Base-by-base conservation (phyloP, 2,329 filamentous ascomycete genomes). In the Knoxdaviesia capensis region DNA sequence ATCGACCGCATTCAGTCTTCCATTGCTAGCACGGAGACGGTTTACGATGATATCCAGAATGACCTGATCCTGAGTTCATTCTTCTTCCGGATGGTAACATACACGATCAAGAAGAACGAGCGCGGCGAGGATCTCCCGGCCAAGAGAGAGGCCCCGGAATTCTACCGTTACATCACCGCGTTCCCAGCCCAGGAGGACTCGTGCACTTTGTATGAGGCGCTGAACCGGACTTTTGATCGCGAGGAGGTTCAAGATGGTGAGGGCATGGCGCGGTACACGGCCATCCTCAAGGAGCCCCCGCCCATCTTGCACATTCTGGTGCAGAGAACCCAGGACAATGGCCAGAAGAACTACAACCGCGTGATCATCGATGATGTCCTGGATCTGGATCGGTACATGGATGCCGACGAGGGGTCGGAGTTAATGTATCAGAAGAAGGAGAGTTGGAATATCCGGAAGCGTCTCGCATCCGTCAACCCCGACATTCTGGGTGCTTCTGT, bases 1-100 rank as follows among this genome's bases (percentile, higher is more conserved):
- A 74, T 94, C 45, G 86, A 88, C 53, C 80, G 90, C 41, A 66
- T 94, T n/a, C 82, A 90, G 52, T 86, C 83, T 41, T 87, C 88
- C 3, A 87, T 96, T 53, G 77, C 71, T 44, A 72, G 84, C 5
- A 69, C 69, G n/a, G 71, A 69, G 4, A 63, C 71, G 33, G 74
- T 83, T 45, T 56, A 62, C 44, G 60, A 68, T 6, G 80, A 80
- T 3, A 80, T 92, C 48, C 88, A 94, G 56, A 61, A 77, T 20
- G 90, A 96, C 54, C 68, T 74, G 44, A 74, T 94, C 47, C 85
- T 85, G 58, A 65, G 82, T 54, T 70, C 69, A 0, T 75, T 80
- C 52, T 76, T 74, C 52, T 72, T 77, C 48, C 69, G 69, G 10
- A 72, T 71, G 36, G 65, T 73, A 45, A 71, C 71, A 47, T 74